phyloP scores from a whole-genome alignment of 2,329 filamentous ascomycete genomes.

The Cadophora gregata region DNA sequence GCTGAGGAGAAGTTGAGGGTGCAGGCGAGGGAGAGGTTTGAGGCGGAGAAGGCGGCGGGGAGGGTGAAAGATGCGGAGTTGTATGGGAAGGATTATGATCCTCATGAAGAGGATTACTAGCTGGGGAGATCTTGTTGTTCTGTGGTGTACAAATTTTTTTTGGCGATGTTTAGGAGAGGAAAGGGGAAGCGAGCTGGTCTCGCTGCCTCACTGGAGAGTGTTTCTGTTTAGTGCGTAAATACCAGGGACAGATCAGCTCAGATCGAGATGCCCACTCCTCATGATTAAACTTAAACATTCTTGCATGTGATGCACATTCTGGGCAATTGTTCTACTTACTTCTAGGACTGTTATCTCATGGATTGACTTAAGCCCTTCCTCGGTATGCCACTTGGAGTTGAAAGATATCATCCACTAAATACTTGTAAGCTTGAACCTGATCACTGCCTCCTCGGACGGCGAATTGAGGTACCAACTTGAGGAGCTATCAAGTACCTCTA shows the following conservation, averaged over 20 bases:
- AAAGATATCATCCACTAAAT: too few relatives aligned
- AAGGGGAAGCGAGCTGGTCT: slow-evolving; percentile 7
- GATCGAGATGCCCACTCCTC: not conserved
- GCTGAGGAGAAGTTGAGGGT: not conserved
- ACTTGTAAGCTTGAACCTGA: too few relatives aligned
- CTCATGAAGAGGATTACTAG: slow-evolving; percentile 5
- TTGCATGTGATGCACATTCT: not conserved
- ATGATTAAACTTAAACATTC: not conserved
- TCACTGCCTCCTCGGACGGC: not conserved
- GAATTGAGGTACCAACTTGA: not conserved
- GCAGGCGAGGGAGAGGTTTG: slow-evolving; percentile 4
- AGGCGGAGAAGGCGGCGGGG: not conserved
- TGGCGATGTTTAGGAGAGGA: not conserved
- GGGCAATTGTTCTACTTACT: not conserved
- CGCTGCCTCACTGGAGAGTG: not conserved
- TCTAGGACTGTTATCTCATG: not conserved
- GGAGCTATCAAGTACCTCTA: not conserved
- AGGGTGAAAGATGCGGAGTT: not conserved
- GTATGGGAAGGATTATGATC: slow-evolving; percentile 11
- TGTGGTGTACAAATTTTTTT: not conserved
- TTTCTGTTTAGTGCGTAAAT: not conserved
- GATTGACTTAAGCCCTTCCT: too few relatives aligned
- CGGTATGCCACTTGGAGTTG: too few relatives aligned
- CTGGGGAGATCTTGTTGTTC: not conserved
- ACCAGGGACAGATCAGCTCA: not conserved